Base-by-base conservation (phyloP, 306 rosid genomes). In the Spatholobus suberectus region DNA sequence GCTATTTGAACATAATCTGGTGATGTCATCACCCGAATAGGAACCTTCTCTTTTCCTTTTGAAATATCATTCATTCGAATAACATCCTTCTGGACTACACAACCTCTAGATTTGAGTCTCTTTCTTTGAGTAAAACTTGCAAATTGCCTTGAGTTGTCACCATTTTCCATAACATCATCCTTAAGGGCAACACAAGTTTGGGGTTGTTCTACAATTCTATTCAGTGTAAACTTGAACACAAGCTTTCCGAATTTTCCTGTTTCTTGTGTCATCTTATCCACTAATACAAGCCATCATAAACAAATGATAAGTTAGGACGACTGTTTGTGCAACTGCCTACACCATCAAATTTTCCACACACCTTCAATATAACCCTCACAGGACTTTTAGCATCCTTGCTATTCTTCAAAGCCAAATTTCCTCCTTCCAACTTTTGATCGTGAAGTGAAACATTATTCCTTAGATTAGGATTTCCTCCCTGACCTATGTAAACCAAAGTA, bases 351-450 rank as follows among this genome's bases (percentile, higher is more conserved):
- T 43, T 55, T 21, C 34, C 17, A 4, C 0, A 11, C 43, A 24
- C 51, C 59, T 79, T 79, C 59, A 84, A 46, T 71, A 90, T 80
- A 29, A 86, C 89, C 69, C 93, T 84, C 3, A 90, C 90, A 15
- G 77, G 90, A 15, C 43, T 54, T 73, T 32, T 5, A 5, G 83
- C 83, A 18, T 70, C 70, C 65, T 58, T 61, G 52, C 89, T 84
- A 62, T 90, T 88, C 83, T 27, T 76, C 38, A 90, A 55, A 49
- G 93, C 93, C 78, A 86, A 89, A 80, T 84, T 90, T 34, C 91
- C 93, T 0, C 51, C 23, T 2, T 34, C 32, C 26, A 85, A 47
- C 70, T 70, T 82, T 68, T 90, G 93, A 78, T 90, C 90, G 1
- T 8, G 52, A 1, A 37, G 40, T 5, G 4, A 6, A 6, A 12